Percentiles rank a stretch among this genome's conserved stretches.
phyloP scores from a whole-genome alignment of 225 moss, liverwort and hornwort genomes.

The Pseudoscleropodium purum region DNA sequence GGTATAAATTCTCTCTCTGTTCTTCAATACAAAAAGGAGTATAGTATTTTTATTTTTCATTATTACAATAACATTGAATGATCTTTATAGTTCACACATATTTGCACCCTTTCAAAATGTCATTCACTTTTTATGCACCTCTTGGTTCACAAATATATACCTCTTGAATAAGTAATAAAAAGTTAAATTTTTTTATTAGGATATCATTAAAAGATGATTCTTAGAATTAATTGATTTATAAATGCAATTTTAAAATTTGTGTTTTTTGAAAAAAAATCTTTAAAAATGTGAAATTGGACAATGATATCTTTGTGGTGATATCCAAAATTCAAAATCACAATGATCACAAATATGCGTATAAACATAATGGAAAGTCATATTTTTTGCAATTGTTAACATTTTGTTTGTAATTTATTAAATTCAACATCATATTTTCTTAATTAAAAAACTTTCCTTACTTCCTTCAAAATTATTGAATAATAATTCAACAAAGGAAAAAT shows the following conservation, averaged over 20 bases:
- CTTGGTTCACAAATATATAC: not conserved
- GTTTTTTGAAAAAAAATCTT: too few species aligned
- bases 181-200: too few species aligned
- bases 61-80: not conserved
- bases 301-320: not conserved
- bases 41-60: too few species aligned
- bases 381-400: not conserved
- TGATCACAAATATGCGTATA: not conserved
- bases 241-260: too few species aligned
- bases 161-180: not conserved
- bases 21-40: not conserved
- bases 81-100: not conserved
- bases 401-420: not conserved
- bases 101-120: not conserved
- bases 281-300: not conserved
- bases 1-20: not conserved
- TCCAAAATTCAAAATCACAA: not conserved
- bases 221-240: not conserved
- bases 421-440: rapidly evolving
- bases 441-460: not conserved
- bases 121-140: not conserved
- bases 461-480: not conserved
- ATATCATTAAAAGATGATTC: too few species aligned
- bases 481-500: rapidly evolving
- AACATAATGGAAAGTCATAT: rapidly evolving